phyloP scores from a whole-genome alignment of 345 rosid genomes.

The Psidium guajava region DNA sequence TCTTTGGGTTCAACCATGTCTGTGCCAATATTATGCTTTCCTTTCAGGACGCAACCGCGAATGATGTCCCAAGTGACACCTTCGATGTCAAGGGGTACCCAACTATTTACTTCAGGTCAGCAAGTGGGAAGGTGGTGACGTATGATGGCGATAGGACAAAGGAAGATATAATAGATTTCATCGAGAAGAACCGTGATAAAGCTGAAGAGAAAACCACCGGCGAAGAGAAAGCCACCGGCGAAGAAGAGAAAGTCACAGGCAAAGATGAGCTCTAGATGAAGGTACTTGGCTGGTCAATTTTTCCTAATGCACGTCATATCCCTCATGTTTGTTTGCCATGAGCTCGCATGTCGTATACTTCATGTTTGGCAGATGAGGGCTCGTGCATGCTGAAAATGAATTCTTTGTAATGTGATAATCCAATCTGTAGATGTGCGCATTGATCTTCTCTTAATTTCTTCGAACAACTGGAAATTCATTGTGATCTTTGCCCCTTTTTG shows the following conservation, averaged over 20 bases:
- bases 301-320: neutral
- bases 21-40: neutral
- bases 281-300: neutral
- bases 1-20: neutral
- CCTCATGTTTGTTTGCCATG: neutral
- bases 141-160: constrained; percentile 78
- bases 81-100: constrained; percentile 87
- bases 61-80: constrained; percentile 51
- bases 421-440: neutral
- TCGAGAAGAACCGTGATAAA: constrained; percentile 70
- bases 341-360: neutral
- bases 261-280: constrained; percentile 60
- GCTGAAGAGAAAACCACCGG: constrained; percentile 2
- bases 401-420: neutral
- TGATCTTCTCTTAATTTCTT: neutral
- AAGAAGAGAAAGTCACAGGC: constrained; percentile 9
- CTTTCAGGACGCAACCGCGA: constrained; percentile 77
- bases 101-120: constrained; percentile 64
- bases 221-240: neutral
- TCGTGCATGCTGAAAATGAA: neutral
- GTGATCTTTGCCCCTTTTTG: neutral
- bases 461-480: neutral
- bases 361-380: neutral
- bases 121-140: constrained; percentile 42
- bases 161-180: constrained; percentile 70